Percentiles rank a stretch among this genome's conserved stretches.
Evolutionary conservation across 2,329 filamentous ascomycete genomes (phyloP).

Genomic region (Paramyrothecium sp.): DNA sequence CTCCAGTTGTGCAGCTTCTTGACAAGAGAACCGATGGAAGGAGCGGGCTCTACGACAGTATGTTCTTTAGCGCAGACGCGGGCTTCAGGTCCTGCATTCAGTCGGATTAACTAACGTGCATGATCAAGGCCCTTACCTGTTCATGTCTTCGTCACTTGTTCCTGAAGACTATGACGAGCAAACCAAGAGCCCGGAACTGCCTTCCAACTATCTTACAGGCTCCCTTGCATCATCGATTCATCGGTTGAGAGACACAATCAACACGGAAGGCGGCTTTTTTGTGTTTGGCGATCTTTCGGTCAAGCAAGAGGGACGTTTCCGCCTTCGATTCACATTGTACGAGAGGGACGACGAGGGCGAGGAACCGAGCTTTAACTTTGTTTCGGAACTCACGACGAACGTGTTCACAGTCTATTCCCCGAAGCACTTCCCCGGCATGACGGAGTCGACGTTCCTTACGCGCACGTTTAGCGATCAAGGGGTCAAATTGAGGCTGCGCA

Average conservation of each 20-base stretch:
- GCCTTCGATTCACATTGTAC: constrained; percentile 75
- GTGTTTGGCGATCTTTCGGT: constrained; percentile 89
- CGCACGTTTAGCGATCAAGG: constrained; percentile 85
- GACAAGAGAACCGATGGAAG: constrained; percentile 17
- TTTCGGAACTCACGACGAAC: constrained; percentile 43
- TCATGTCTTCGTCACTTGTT: constrained; percentile 44
- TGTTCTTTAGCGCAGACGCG: no score
- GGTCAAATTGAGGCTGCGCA: constrained; percentile 76
- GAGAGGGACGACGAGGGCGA: constrained; percentile 28
- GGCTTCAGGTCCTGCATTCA: background rate
- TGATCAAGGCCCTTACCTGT: constrained; percentile 47
- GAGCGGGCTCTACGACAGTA: constrained; percentile 20
- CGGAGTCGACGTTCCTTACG: constrained; percentile 78
- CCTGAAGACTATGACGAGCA: constrained; percentile 39
- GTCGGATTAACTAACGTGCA: background rate
- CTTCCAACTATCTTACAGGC: constrained; percentile 60
- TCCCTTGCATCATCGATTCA: constrained; percentile 79
- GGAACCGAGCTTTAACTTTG: constrained; percentile 15
- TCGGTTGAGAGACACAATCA: constrained; percentile 74
- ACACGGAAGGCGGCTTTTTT: constrained; percentile 80
- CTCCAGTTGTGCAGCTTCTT: constrained; percentile 73
- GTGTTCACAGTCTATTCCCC: constrained; percentile 64
- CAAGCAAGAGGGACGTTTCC: constrained; percentile 68
- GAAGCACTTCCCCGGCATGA: constrained; percentile 77
- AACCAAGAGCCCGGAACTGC: constrained; percentile 25